Evolutionary conservation across 176 grass and related monocot species (phyloP).

Genomic region (Cocos nucifera): DNA sequence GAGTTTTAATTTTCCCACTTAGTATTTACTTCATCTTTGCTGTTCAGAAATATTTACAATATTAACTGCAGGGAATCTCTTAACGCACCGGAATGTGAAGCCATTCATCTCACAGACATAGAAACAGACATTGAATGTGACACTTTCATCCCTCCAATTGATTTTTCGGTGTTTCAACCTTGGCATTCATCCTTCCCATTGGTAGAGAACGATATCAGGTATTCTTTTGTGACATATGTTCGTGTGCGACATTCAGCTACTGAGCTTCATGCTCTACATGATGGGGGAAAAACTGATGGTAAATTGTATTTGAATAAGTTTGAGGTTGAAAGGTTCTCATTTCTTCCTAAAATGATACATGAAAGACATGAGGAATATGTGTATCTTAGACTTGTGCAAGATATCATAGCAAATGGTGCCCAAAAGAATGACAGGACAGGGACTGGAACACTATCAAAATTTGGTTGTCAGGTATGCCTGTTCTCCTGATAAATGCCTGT

Average conservation of each 20-base stretch:
- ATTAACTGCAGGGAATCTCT: slow-evolving; percentile 48
- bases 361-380: slow-evolving; percentile 69
- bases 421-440: slow-evolving; percentile 75
- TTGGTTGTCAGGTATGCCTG: slow-evolving; percentile 68
- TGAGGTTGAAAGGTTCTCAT: slow-evolving; percentile 57
- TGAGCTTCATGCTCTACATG: slow-evolving; percentile 30
- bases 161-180: slow-evolving; percentile 48
- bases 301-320: slow-evolving; percentile 37
- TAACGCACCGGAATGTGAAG: slow-evolving; percentile 65
- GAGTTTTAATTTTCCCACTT: slow-evolving; percentile 13
- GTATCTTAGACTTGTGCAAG: slow-evolving; percentile 71
- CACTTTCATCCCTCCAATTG: slow-evolving; percentile 59
- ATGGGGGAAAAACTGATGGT: slow-evolving; percentile 21
- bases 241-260: slow-evolving; percentile 32
- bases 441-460: slow-evolving; percentile 86
- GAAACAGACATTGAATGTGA: slow-evolving; percentile 49
- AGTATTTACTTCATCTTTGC: neutral
- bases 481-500: neutral
- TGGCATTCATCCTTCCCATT: slow-evolving; percentile 82
- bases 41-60: slow-evolving; percentile 4
- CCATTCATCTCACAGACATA: slow-evolving; percentile 80
- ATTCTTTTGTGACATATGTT: slow-evolving; percentile 66
- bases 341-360: slow-evolving; percentile 67
- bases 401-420: slow-evolving; percentile 57
- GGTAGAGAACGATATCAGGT: slow-evolving; percentile 59